Base-by-base conservation (phyloP, 1,139 yeast species). In the Blastobotrys illinoisensis region DNA sequence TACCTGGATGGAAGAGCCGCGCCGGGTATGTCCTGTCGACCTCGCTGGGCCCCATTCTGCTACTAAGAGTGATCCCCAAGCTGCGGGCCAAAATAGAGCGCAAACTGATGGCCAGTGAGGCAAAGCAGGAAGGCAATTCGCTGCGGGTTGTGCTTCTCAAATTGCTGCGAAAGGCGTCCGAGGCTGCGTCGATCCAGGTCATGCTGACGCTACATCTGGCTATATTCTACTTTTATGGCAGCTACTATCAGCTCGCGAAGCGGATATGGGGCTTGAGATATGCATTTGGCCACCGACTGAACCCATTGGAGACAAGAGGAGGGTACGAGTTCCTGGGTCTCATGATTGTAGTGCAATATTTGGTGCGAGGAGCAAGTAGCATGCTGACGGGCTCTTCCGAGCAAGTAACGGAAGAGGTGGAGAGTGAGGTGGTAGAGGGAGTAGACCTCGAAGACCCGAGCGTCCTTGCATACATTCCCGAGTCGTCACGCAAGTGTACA, bases 311-410 rank as follows among this genome's bases (percentile, higher is more conserved):
- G 46, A 60, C 62, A 51, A 50, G 62, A 5, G 70, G 75, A 26
- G 86, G 88, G 56, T 93, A 93, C 68, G 91, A 88, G 55, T 68
- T 89, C 0, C 74, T 91, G 18, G 98, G 98, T 3, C 76, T 80
- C 0, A 69, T 91, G 14, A 81, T 91, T 32, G 69, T 86, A 11
- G 59, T 82, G 2, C 95, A 88, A 62, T 74, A 83, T 47, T 54
- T 76, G 0, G 54, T 50, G 14, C 46, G 58, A 20, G 54, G 54
- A 9, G 24, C 50, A 9, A 47, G 44, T 46, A 47, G 40, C 11
- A 19, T 49, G 11, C 13, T 21, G 9, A 21, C 49, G 23, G 43
- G 45, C 21, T 43, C 40, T 4, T 47, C 21, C 19, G 51, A 49
- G 9, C 55, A 44, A 46, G 24, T 32, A 14, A 46, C 5, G 20